These are phyloP conservation scores for Blastobotrys elegans DNA, from an alignment of 1,139 yeast species.

Conservation along the genomic window DNA sequence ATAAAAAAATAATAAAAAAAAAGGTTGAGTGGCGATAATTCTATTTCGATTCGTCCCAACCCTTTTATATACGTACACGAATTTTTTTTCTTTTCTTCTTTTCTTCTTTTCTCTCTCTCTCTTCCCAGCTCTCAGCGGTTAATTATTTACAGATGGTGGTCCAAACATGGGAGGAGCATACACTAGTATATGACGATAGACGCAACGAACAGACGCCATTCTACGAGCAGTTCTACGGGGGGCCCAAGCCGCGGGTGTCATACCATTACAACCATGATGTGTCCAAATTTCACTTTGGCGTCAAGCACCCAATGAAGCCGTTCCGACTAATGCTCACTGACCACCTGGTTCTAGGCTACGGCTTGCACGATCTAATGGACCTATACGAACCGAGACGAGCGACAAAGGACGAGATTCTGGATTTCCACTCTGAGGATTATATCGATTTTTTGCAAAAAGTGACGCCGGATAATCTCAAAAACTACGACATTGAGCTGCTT, in stretches of 20 bases:
- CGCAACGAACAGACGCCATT: slow-evolving; percentile 56
- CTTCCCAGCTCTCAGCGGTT: neutral
- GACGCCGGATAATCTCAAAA: slow-evolving; percentile 73
- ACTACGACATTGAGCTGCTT: slow-evolving; percentile 30
- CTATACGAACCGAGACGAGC: slow-evolving; percentile 79
- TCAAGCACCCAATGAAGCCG: slow-evolving; percentile 98
- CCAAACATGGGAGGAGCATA: slow-evolving; percentile 28
- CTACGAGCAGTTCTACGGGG: slow-evolving; percentile 40
- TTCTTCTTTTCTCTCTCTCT: neutral
- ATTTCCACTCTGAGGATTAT: slow-evolving; percentile 87
- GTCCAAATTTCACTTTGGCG: slow-evolving; percentile 79
- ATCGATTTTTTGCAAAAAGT: slow-evolving; percentile 69
- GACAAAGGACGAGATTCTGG: slow-evolving; percentile 66
- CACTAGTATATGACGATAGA: slow-evolving; percentile 47
- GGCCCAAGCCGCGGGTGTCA: slow-evolving; percentile 50
- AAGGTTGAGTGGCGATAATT: neutral
- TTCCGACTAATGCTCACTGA: slow-evolving; percentile 90
- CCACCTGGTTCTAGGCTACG: slow-evolving; percentile 80
- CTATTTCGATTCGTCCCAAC: too few species aligned
- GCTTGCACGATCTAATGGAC: slow-evolving; percentile 86
- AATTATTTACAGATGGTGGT: slow-evolving; percentile 23
- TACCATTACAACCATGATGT: slow-evolving; percentile 87
- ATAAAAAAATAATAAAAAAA: neutral
- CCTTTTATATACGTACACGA: too few species aligned
- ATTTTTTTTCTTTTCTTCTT: neutral